Evolutionary conservation across 73 alveolate species (phyloP), one percentile per base, ranked within the genome.

Genomic region (Paramecium tetraurelia): DNA sequence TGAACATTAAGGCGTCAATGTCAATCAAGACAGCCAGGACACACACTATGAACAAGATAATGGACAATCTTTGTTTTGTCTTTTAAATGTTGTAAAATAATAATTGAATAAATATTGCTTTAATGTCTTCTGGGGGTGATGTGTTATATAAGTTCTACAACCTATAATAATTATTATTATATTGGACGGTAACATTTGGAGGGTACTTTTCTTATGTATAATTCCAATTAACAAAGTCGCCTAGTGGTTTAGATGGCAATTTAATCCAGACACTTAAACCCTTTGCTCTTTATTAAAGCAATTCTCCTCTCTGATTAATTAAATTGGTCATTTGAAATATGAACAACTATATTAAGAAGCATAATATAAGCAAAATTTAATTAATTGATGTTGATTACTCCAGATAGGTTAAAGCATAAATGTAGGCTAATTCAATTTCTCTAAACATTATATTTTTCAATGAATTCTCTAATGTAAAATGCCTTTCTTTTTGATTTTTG

Each of bases 191-290:
- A 44, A 80, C 72, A 24, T 41, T 44, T n/a, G 90, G 46, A 8
- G 90, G 90, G 27, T 80, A 80, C n/a, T 80, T 80, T 46, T 80
- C 90, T 80, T 80, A 48, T 14, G 43, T 44, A 16, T 59, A 27
- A 48, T 35, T 80, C 76, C 72, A 80, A 31, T 41, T 80, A 24
- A 80, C 57, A 24, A 43, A 31, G 18, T 80, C 57, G 7, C 43
- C 72, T 8, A 27, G 43, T 44, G 90, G 90, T 80, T 80, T 80
- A 10, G 46, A 22, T 38, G 41, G 70, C 24, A 48, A 44, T 80
- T 80, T 44, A 10, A 80, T 27, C 90, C 90, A 80, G 21, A 80
- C 70, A 80, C 90, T 80, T 46, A 80, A 80, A 43, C 90, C 90
- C 21, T 80, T 80, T 21, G 90, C 90, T 44, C 75, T 41, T 80